phyloP scores from a whole-genome alignment of 176 grass and related monocot genomes.

The Cymbopogon citratus region DNA sequence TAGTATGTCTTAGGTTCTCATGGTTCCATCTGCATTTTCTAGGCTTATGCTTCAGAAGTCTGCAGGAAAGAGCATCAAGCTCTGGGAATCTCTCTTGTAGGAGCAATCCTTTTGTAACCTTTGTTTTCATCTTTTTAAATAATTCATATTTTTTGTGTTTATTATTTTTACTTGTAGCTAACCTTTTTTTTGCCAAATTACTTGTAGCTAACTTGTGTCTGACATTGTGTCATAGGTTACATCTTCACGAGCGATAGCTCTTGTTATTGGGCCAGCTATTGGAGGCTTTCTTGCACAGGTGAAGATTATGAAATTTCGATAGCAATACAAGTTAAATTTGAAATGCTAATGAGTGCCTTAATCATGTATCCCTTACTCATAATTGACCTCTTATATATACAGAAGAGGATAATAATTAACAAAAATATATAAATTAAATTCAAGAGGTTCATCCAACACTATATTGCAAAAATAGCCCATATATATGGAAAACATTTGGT shows the following conservation, averaged over 20 bases:
- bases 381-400: neutral
- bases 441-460: neutral
- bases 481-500: neutral
- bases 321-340: neutral
- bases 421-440: neutral
- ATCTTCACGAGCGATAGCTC: constrained; percentile 49
- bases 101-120: neutral
- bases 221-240: constrained; percentile 45
- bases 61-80: constrained; percentile 66
- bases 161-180: neutral
- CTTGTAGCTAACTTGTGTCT: neutral
- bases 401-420: neutral
- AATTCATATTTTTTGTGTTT: neutral
- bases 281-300: constrained; percentile 81
- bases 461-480: neutral
- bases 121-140: neutral
- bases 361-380: neutral
- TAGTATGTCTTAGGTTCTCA: neutral
- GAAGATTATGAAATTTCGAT: neutral
- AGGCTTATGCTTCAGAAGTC: constrained; percentile 80
- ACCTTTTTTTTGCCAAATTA: too few relatives aligned
- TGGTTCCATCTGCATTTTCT: neutral
- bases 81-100: constrained; percentile 69
- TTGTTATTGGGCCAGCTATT: constrained; percentile 64
- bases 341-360: neutral